Base-by-base conservation (phyloP, 1,139 yeast species). In the Zhuliangozyma parablackwelliae region DNA sequence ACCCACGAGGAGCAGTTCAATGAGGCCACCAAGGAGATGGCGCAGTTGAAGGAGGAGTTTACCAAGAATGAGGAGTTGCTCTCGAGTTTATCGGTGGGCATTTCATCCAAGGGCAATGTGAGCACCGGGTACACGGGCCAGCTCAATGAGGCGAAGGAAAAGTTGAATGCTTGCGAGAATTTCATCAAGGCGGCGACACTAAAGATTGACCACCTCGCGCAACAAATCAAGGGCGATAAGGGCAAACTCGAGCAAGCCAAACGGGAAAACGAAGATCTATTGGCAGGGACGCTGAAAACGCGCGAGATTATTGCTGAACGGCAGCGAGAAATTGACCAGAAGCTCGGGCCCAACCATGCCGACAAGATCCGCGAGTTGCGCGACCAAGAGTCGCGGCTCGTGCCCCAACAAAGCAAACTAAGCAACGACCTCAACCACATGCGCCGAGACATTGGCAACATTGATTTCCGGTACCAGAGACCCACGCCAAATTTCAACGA, bases 1-100 rank as follows among this genome's bases (percentile, higher is more conserved):
- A 48, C 50, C 23, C 55, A 53, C 29, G 72, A 68, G 41, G 41
- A 45, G 3, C 55, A 69, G 9, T 80, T 75, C 49, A 65, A 67
- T 3, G 47, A 48, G 0, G 61, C 80, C 9, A 78, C 75, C 37
- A 54, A 56, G 1, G 55, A 64, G 29, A 60, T 83, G 8, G 61
- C 59, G 5, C 53, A 56, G 3, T 51, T 79, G 39, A 80, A 78
- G 43, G 65, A 65, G 6, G 69, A 70, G n/a, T 70, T 75, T 41
- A 66, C 69, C 27, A 74, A 69, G 43, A 86, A 85, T 48, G 95
- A 88, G 51, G 97, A 90, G 45, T 68, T 90, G 16, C 63, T 88
- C 11, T 82, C 95, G 5, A 81, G 95, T 0, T 68, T 94, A 30
- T 81, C 92, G 1, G 90, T 97, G 0, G 98, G 98, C 49, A 81